These are phyloP conservation scores for Acanthamoeba royreba DNA, from an alignment of 208 protist genomes.

Conservation along the genomic window DNA sequence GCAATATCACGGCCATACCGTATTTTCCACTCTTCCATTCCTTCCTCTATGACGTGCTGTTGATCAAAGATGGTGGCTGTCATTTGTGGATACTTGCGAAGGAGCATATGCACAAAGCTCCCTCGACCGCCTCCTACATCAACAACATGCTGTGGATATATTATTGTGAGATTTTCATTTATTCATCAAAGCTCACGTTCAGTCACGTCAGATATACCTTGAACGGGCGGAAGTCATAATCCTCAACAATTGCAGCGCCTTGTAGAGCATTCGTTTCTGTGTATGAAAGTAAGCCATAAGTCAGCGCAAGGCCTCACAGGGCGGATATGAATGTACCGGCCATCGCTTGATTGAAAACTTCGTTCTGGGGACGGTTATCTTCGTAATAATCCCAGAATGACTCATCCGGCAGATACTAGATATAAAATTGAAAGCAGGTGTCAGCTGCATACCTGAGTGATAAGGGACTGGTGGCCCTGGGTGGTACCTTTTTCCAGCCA, in stretches of 20 bases:
- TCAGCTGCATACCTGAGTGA: not conserved
- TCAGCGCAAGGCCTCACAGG: not conserved
- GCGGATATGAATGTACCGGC: not conserved
- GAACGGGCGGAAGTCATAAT: not conserved
- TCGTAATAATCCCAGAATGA: slow-evolving; percentile 25
- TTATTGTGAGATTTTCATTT: not conserved
- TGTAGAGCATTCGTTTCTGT: not conserved
- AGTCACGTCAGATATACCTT: no score
- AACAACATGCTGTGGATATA: not conserved
- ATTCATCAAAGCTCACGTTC: no score
- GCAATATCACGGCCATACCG: not conserved
- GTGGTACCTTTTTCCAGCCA: not conserved
- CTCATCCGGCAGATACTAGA: not conserved
- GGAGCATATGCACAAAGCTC: not conserved
- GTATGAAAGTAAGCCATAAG: not conserved
- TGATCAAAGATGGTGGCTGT: not conserved
- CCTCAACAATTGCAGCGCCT: not conserved
- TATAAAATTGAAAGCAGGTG: no score
- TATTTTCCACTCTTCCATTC: not conserved
- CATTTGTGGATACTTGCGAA: not conserved
- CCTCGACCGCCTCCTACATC: not conserved
- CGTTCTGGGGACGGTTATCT: slow-evolving; percentile 12
- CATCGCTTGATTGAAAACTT: slow-evolving; percentile 1
- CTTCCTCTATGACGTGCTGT: slow-evolving; percentile 28
- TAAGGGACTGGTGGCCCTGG: not conserved